A percentile compares a stretch with the other conserved stretches of the same genome.
phyloP scores from a whole-genome alignment of 1,284 basidiomycete genomes.

The Neotropicomus parvogracilis region DNA sequence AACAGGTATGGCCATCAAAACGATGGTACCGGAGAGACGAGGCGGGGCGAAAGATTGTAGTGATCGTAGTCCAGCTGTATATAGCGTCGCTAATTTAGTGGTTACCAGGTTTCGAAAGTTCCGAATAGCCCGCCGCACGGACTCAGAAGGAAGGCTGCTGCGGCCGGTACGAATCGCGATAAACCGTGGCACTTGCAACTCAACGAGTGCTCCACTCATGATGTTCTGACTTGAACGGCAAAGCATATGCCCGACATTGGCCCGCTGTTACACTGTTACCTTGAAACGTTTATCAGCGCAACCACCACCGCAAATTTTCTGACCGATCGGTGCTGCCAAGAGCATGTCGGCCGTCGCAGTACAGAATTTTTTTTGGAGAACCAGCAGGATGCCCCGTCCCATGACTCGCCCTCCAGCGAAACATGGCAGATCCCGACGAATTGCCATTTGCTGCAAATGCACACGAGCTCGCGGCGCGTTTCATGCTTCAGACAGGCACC shows the following conservation, averaged over 20 bases:
- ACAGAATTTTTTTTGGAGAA: no score
- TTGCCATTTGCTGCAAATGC: not conserved
- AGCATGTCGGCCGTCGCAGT: no score
- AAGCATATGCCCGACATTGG: no score
- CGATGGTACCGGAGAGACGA: not conserved
- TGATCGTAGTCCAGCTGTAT: conserved; percentile 4
- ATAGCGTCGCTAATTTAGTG: conserved; percentile 5
- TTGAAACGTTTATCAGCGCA: not conserved
- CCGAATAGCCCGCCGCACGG: not conserved
- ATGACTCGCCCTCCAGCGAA: not conserved
- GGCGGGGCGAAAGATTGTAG: not conserved
- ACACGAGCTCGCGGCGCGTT: not conserved
- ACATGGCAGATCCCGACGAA: no score
- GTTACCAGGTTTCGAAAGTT: not conserved
- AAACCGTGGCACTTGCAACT: not conserved
- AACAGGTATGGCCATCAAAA: conserved; percentile 20
- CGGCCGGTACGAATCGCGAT: conserved; percentile 1
- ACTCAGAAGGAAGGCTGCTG: conserved; percentile 3
- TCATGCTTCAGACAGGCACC: conserved; percentile 4
- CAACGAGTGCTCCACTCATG: not conserved
- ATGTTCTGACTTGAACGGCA: not conserved
- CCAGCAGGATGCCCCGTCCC: no score
- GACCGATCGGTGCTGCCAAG: no score
- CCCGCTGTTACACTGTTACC: no score
- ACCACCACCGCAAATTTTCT: not conserved